Evolutionary conservation across 83 land plant species (phyloP).

Genomic region (Diphasiastrum complanatum): DNA sequence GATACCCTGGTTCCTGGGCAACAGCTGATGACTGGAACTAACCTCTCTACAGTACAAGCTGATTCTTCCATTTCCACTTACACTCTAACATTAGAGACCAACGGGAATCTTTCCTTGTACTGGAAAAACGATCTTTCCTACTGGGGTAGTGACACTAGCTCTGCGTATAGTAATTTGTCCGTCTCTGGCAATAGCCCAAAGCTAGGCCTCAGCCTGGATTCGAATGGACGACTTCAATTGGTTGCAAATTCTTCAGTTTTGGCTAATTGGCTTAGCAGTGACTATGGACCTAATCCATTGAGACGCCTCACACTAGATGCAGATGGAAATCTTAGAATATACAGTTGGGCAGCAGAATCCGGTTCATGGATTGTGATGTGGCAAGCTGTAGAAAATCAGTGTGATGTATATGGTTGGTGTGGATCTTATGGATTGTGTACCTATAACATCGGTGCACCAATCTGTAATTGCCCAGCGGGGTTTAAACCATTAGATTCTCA

Average conservation of each 20-base stretch:
- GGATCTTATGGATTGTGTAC: constrained; percentile 33
- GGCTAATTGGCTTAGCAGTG: too few species aligned
- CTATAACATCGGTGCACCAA: constrained; percentile 11
- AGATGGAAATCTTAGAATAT: constrained; percentile 51
- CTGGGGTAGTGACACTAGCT: neutral
- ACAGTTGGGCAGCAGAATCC: constrained; percentile 36
- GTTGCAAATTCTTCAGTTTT: too few species aligned
- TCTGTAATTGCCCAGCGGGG: constrained; percentile 16
- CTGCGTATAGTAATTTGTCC: too few species aligned
- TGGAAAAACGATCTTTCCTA: neutral
- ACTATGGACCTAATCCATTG: too few species aligned
- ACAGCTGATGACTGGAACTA: neutral
- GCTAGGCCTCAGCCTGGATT: too few species aligned
- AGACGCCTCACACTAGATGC: constrained; percentile 41
- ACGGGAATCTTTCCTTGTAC: neutral
- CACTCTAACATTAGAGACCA: neutral
- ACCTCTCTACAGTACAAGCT: too few species aligned
- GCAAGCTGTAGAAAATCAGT: constrained; percentile 55
- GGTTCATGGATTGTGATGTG: constrained; percentile 37
- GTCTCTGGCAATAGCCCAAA: too few species aligned
- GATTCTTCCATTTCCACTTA: too few species aligned
- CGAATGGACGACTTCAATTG: too few species aligned
- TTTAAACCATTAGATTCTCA: neutral
- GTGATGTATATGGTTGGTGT: constrained; percentile 51
- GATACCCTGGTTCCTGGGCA: neutral